phyloP scores from a whole-genome alignment of 495 filamentous ascomycete genomes.

The Penicillium psychrofluorescens region DNA sequence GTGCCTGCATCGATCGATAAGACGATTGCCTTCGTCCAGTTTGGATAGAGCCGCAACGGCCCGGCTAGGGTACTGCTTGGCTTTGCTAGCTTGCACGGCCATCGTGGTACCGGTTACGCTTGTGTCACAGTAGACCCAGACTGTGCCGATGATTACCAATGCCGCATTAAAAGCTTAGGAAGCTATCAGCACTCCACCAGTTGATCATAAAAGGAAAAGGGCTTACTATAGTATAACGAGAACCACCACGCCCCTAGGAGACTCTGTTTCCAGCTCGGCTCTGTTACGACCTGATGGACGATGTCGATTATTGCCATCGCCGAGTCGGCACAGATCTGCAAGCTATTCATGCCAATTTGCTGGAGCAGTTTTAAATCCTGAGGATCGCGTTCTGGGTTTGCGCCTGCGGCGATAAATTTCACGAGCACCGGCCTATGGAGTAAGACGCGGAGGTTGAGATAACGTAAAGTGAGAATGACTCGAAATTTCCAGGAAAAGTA shows the following conservation, averaged over 20 bases:
- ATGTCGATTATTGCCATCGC: slow-evolving; percentile 31
- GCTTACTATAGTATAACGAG: slow-evolving; percentile 34
- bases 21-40: slow-evolving; percentile 29
- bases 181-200: not conserved
- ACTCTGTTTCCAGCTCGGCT: slow-evolving; percentile 13
- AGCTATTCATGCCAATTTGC: slow-evolving; percentile 28
- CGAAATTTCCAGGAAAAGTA: slow-evolving; percentile 14
- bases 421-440: slow-evolving; percentile 33
- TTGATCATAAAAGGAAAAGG: not conserved
- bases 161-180: slow-evolving; percentile 31
- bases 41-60: slow-evolving; percentile 28
- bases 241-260: slow-evolving; percentile 37
- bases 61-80: slow-evolving; percentile 10
- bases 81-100: slow-evolving; percentile 8
- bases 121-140: slow-evolving; percentile 18
- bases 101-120: slow-evolving; percentile 3
- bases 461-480: slow-evolving; percentile 29
- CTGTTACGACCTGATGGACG: slow-evolving; percentile 20
- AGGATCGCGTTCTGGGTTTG: slow-evolving; percentile 18
- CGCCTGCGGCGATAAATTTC: slow-evolving; percentile 24
- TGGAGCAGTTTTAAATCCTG: slow-evolving; percentile 15
- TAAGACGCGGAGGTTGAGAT: slow-evolving; percentile 28
- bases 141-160: slow-evolving; percentile 25
- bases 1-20: slow-evolving; percentile 31
- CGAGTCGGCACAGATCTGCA: slow-evolving; percentile 27